These are phyloP conservation scores for Ploettnerulaceae sp. DNA, from an alignment of 2,329 filamentous ascomycete genomes.

Conservation along the genomic window DNA sequence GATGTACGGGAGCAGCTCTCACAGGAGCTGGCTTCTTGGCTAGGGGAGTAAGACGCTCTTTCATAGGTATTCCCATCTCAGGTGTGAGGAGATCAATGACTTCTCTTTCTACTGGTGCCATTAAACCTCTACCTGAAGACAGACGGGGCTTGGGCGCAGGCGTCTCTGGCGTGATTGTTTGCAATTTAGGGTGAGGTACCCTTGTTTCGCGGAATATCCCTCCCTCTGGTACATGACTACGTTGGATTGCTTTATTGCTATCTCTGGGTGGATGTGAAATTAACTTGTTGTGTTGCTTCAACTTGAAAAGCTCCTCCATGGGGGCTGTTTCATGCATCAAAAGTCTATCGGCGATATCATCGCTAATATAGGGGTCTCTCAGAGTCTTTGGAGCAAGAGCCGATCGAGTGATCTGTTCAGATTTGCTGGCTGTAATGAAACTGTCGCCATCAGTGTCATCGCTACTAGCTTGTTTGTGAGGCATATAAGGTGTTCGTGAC, in stretches of 20 bases:
- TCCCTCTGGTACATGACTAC: background rate
- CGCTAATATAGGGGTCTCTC: too few relatives aligned
- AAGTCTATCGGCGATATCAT: too few relatives aligned
- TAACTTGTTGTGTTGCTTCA: too few relatives aligned
- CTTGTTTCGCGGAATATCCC: background rate
- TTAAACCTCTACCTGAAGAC: constrained; percentile 32
- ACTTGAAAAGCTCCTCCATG: too few relatives aligned
- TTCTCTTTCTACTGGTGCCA: background rate
- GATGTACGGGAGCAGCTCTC: background rate
- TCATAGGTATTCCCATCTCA: constrained; percentile 42
- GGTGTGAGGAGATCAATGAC: constrained; percentile 12
- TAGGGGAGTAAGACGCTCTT: constrained; percentile 23
- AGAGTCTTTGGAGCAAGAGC: too few relatives aligned
- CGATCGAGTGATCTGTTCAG: too few relatives aligned
- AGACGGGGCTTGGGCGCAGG: background rate
- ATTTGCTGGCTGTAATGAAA: background rate
- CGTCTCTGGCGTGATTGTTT: background rate
- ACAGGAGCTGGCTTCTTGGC: background rate
- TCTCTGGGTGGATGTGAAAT: too few relatives aligned
- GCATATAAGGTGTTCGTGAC: background rate
- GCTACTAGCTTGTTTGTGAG: background rate
- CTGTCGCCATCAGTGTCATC: background rate
- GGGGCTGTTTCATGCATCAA: too few relatives aligned
- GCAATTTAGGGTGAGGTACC: background rate
- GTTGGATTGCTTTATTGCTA: too few relatives aligned